Base-by-base conservation (phyloP, 768 basidiomycete species). In the Naganishia vaughanmartiniae region DNA sequence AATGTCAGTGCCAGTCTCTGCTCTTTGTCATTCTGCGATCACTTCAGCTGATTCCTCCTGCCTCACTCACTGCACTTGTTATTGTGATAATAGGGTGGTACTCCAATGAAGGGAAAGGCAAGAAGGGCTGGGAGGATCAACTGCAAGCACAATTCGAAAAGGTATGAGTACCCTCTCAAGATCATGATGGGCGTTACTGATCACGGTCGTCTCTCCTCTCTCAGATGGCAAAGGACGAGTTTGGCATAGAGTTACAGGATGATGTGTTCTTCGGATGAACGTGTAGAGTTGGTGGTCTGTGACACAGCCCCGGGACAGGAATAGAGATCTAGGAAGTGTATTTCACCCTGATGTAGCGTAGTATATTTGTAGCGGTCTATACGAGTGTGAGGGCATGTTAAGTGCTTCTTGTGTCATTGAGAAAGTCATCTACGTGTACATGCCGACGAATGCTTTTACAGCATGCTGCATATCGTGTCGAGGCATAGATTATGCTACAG, bases 81-180 rank as follows among this genome's bases (percentile, higher is more conserved):
- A 70, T 85, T 34, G 36, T 70, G 15, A 54, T 46, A 70, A 54
- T 46, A 70, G 72, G 53, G 79, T 79, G 26, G 74, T 74, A 39
- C 56, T 73, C 17, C 83, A 82, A 67, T 75, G 81, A 28, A 74
- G 63, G 60, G 14, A 72, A 67, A 34, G 71, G 71, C 34, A 39
- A 72, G 54, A 39, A 87, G 48, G 88, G 82, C 24, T 91, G 93
- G 75, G 92, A 95, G 80, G 90, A 91, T 72, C 87, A 90, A 78
- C 78, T 95, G 66, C 91, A 95, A 84, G 83, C 84, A 73, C 86
- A 87, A 33, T 87, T 92, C 65, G 73, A 73, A 84, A 83, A 87
- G 60, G 60, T 63, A 17, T 14, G 60, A 42, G 54, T 86, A 84
- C 48, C 45, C 71, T 71, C 1, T 30, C 3, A 24, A 31, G n/a